Conservation (phyloP, 148 eudicot genomes). For the Agrostemma githago region DNA sequence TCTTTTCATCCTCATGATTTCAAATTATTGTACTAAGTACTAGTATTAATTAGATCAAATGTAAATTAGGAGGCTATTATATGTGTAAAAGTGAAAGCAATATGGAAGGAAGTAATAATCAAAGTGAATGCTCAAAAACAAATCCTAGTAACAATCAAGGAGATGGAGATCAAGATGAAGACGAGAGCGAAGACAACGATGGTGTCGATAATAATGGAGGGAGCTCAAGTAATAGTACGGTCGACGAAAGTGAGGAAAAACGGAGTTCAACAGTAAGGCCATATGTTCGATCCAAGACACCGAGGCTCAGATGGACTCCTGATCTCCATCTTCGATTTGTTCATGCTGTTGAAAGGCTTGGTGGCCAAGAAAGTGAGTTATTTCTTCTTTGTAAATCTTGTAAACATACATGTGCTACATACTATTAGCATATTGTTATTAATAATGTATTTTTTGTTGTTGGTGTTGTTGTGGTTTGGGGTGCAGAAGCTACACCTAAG, state of each 20-base stretch:
- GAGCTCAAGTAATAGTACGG: conserved; percentile 71
- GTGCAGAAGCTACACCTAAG: conserved; percentile 83
- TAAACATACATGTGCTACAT: neutral
- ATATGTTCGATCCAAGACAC: conserved; percentile 72
- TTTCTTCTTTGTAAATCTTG: neutral
- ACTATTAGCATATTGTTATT: neutral
- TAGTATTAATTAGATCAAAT: neutral
- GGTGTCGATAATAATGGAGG: conserved; percentile 31
- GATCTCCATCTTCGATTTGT: conserved; percentile 77
- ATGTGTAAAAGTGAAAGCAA: neutral
- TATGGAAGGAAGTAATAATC: conserved; percentile 38
- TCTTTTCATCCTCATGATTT: neutral
- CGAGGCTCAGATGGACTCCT: conserved; percentile 86
- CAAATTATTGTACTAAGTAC: neutral
- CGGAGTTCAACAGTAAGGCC: conserved; percentile 46
- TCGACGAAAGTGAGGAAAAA: conserved; percentile 43
- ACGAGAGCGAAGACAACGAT: conserved; percentile 27
- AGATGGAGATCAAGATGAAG: conserved; percentile 34
- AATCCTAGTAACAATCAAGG: conserved; percentile 29
- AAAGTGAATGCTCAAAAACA: conserved; percentile 34
- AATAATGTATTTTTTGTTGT: neutral
- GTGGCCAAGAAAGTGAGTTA: conserved; percentile 77
- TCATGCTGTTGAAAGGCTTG: conserved; percentile 73
- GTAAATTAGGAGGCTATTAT: neutral
- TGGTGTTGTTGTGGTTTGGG: neutral